Evolutionary conservation across 2,329 filamentous ascomycete genomes (phyloP), one percentile per base, ranked within the genome.

Genomic region (Colletotrichum sp.): DNA sequence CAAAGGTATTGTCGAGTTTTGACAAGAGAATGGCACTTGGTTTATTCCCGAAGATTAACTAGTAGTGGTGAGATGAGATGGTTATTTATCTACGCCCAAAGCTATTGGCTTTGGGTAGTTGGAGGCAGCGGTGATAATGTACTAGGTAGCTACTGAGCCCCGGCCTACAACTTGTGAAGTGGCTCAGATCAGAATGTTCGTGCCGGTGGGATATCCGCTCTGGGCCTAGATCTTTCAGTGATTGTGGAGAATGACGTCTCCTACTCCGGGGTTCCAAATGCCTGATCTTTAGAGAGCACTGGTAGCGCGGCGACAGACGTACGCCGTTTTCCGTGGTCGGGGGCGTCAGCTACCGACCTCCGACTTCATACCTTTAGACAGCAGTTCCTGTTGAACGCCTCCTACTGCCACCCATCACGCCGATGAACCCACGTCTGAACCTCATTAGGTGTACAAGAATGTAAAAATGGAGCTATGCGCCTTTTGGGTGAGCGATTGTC

Each of bases 371-470:
- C 18, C 0, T n/a, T 6, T 1, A 6, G 5, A n/a, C 9, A n/a
- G 9, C 18, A 48, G 9, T 12, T n/a, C 38, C 38, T n/a, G 9
- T n/a, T 48, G 9, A 48, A 48, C 9, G 38, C 38, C 18, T 48
- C 18, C 6, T 12, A 48, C 2, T 48, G 3, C 18, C 1, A 7
- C 38, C 38, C 0, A 18, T 5, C 18, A 48, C 9, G 38, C 38
- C 1, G 2, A n/a, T n/a, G 38, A 12, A n/a, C 5, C 9, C 0
- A n/a, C 18, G 9, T n/a, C 18, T 48, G 18, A 0, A 48, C 2
- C 38, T n/a, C 9, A 48, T 7, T 9, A n/a, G 18, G 9, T 10
- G 3, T 12, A 1, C 38, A 48, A 6, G 9, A n/a, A 48, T 16
- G 38, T n/a, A 9, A 12, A 12, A 48, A 2, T 2, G 9, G 9